A percentile compares a stretch with the other conserved stretches of the same genome.
phyloP scores from a whole-genome alignment of 1,284 basidiomycete genomes.

The Cutaneotrichosporon sp. region DNA sequence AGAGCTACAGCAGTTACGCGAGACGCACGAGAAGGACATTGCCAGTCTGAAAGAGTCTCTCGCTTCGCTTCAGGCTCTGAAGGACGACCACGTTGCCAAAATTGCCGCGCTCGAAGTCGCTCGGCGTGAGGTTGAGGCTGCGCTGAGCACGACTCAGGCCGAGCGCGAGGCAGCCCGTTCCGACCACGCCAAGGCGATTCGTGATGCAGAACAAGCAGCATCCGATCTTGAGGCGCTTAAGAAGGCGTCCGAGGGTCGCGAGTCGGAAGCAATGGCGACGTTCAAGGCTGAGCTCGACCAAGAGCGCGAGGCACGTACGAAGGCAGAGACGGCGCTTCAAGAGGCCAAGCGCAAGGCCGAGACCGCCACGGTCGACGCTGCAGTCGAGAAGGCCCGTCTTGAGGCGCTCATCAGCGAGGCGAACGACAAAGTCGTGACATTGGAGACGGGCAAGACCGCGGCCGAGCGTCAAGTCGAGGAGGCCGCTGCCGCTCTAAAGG shows the following conservation, averaged over 20 bases:
- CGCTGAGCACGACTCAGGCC: constrained; percentile 5
- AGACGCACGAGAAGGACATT: constrained; percentile 7
- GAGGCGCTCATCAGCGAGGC: not conserved
- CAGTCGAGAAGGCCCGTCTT: constrained; percentile 5
- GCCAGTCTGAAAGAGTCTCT: constrained; percentile 8
- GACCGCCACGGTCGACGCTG: not conserved
- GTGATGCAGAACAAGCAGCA: constrained; percentile 8
- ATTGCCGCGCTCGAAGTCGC: constrained; percentile 9
- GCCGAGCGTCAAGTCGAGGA: not conserved
- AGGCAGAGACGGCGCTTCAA: constrained; percentile 6
- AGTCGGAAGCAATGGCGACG: constrained; percentile 23
- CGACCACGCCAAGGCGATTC: not conserved
- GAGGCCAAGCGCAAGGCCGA: not conserved
- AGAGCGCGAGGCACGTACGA: not conserved
- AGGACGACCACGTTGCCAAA: constrained; percentile 5
- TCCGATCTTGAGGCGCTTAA: constrained; percentile 3
- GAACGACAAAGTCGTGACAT: not conserved
- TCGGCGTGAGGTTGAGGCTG: constrained; percentile 4
- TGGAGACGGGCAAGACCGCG: not conserved
- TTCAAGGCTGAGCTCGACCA: constrained; percentile 23
- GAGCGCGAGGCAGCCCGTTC: constrained; percentile 8
- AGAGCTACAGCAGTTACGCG: not conserved
- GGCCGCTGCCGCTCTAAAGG: not conserved
- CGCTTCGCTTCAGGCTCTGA: not conserved
- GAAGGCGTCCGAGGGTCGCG: constrained; percentile 9